phyloP scores from a whole-genome alignment of 2,329 filamentous ascomycete species.

The Zymoseptoria brevis region DNA sequence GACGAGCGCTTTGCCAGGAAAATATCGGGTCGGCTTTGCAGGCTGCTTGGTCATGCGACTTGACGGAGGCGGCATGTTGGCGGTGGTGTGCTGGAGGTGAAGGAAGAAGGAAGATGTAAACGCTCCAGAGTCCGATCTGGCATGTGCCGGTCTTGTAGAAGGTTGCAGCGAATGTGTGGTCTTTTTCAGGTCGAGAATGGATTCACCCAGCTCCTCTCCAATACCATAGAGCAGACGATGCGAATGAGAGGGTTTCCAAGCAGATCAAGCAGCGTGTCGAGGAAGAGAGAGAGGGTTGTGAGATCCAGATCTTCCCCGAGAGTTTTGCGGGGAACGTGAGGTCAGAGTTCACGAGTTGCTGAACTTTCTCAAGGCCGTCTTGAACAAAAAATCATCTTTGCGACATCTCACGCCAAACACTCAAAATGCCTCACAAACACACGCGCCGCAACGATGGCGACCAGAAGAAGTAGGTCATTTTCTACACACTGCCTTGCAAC shows the following conservation, averaged over 20 bases:
- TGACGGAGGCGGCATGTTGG: slow-evolving; percentile 56
- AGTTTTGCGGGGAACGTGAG: not conserved
- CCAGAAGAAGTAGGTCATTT: slow-evolving; percentile 29
- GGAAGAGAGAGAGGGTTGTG: too few relatives aligned
- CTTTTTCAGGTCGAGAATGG: too few relatives aligned
- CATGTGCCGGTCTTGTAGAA: not conserved
- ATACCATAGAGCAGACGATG: too few relatives aligned
- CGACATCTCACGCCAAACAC: not conserved
- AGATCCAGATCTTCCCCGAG: not conserved
- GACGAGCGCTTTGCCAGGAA: slow-evolving; percentile 68
- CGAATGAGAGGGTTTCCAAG: too few relatives aligned
- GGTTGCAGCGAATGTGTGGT: too few relatives aligned
- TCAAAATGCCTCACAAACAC: slow-evolving; percentile 28
- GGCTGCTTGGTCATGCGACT: slow-evolving; percentile 87
- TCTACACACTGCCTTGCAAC: slow-evolving; percentile 28
- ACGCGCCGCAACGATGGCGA: slow-evolving; percentile 27
- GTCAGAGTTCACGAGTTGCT: not conserved
- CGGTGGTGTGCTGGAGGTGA: slow-evolving; percentile 1
- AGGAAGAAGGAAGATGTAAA: not conserved
- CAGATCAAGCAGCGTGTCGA: too few relatives aligned
- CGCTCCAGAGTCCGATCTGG: not conserved
- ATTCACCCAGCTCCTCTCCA: too few relatives aligned
- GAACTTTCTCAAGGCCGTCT: not conserved
- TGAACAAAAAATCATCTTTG: not conserved
- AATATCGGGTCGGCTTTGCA: slow-evolving; percentile 68